These are phyloP conservation scores for Onygena corvina DNA, from an alignment of 2,329 filamentous ascomycete species.

Conservation along the genomic window DNA sequence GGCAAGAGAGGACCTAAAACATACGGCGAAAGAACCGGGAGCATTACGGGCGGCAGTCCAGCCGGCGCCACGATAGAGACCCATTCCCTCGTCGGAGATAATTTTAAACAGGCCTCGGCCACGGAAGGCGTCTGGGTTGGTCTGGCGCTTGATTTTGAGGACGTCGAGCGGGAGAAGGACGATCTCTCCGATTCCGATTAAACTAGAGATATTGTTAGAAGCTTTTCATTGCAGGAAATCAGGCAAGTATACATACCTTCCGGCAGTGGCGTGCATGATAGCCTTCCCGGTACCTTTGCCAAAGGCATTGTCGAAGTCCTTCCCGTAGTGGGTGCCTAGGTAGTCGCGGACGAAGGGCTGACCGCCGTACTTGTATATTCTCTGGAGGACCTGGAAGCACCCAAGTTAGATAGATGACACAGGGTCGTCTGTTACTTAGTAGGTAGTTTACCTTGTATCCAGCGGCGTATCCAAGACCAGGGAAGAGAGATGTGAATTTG, in stretches of 20 bases:
- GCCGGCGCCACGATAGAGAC: constrained; percentile 87
- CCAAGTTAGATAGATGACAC: neutral
- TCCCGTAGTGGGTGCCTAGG: constrained; percentile 64
- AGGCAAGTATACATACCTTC: constrained; percentile 48
- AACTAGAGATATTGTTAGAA: constrained; percentile 36
- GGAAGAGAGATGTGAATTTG: constrained; percentile 94
- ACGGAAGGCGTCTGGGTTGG: constrained; percentile 95
- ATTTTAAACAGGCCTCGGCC: constrained; percentile 85
- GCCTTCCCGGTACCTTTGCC: constrained; percentile 97
- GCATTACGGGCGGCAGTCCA: constrained; percentile 97
- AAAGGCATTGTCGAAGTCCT: constrained; percentile 75
- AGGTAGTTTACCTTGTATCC: constrained; percentile 65
- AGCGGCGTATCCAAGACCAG: constrained; percentile 90
- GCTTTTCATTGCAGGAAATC: neutral
- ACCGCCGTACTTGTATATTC: constrained; percentile 97
- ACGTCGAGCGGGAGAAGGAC: constrained; percentile 90
- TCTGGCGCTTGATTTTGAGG: constrained; percentile 98
- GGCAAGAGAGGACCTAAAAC: constrained; percentile 29
- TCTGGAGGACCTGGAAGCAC: constrained; percentile 58
- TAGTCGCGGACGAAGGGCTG: constrained; percentile 92
- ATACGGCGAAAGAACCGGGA: constrained; percentile 86
- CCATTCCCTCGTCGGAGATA: constrained; percentile 85
- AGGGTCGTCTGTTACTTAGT: neutral
- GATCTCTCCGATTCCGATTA: constrained; percentile 97
- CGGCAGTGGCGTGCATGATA: constrained; percentile 92